Base-by-base conservation (phyloP, 2,329 filamentous ascomycete genomes). In the Kalmusia sp. region DNA sequence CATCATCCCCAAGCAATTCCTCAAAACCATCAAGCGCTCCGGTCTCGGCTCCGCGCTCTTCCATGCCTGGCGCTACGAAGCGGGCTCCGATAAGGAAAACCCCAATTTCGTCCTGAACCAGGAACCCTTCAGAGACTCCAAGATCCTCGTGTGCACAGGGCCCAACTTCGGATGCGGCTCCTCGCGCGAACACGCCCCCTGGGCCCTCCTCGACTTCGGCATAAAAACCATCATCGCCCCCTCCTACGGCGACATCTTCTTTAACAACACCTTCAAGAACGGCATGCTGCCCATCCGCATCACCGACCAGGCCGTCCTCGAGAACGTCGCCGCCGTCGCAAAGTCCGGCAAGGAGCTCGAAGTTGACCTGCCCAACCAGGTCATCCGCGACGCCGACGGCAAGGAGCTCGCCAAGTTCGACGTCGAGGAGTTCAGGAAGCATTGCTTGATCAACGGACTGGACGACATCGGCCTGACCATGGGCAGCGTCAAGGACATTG, bases 211-310 rank as follows among this genome's bases (percentile, higher is more conserved):
- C 52, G 95, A 98, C 78, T 98, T 98, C 67, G 95, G 95, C 63
- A 96, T 99, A 79, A 91, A 89, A 72, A 93, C 89, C 74, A 84
- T 98, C 68, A 96, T 98, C 64, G 95, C 93, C 1, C 91, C 92
- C 1, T 93, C 90, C 1, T 91, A 85, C 63, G 90, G 89, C 53
- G 92, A 96, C 71, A 99, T 99, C 76, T 97, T 97, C 86, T 96
- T 93, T 86, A 97, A 96, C 86, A 99, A 99, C 82, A 95, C 90
- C n/a, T 98, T 97, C 85, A 98, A 99, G 84, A 99, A 99, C 80
- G 93, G 93, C 80, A 98, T 98, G 95, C 82, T 98, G 59, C 93
- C 93, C 41, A 86, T 98, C 56, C 78, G 83, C 54, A 89, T 98
- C 70, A 79, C 83, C 27, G 86, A 93, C 73, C 77, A 86, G 61